Evolutionary conservation across 331 rosid species (phyloP).

Genomic region (Cucumis variabilis): DNA sequence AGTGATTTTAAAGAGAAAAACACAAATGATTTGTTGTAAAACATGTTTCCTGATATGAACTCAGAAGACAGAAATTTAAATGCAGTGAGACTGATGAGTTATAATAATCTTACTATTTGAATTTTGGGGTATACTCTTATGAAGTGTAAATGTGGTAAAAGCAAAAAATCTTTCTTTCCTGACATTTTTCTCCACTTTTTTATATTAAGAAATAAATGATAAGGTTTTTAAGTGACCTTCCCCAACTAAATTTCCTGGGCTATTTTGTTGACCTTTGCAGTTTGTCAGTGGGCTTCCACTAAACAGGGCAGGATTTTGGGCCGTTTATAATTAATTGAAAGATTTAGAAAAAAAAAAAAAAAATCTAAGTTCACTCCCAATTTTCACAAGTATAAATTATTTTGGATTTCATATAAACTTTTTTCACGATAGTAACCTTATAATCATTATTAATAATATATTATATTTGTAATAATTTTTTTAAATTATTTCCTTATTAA

Average conservation of each 20-base stretch:
- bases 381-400: no score
- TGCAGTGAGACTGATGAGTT: constrained; percentile 19
- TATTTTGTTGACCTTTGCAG: constrained; percentile 11
- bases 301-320: constrained; percentile 23
- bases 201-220: background rate
- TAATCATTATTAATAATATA: no score
- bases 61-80: constrained; percentile 27
- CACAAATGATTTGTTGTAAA: background rate
- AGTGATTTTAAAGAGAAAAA: no score
- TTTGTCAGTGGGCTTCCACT: background rate
- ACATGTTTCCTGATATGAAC: constrained; percentile 27
- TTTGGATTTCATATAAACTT: no score
- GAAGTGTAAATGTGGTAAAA: background rate
- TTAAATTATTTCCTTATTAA: no score
- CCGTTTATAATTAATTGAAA: background rate
- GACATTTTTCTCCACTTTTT: background rate
- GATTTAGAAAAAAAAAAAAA: no score
- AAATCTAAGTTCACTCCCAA: no score
- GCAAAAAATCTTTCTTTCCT: no score
- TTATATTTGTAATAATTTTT: no score
- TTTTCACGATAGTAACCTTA: no score
- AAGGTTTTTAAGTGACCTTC: background rate
- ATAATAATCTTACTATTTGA: background rate
- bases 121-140: background rate
- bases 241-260: background rate